Base-by-base conservation (phyloP, 2,329 filamentous ascomycete genomes). In the Nigrospora osmanthi region DNA sequence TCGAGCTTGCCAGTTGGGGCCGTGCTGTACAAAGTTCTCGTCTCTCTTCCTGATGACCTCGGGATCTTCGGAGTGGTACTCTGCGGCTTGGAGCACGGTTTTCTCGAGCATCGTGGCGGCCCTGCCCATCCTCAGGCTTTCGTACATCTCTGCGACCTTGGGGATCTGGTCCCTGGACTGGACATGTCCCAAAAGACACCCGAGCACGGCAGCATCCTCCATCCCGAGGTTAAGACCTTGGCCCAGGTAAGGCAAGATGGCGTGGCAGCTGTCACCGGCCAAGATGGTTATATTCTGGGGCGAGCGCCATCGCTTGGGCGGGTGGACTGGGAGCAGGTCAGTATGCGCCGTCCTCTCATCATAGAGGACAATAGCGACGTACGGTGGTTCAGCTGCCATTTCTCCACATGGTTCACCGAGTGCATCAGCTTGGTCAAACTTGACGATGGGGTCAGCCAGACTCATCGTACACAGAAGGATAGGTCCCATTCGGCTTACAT, bases 221-320 rank as follows among this genome's bases (percentile, higher is more conserved):
- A 47, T 35, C 5, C 16, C 40, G n/a, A 43, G 45, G 14, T 36
- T 40, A 4, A 47, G 41, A n/a, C 45, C 45, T 16, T 47, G 45
- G 6, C 19, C 23, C 9, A 43, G 15, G 11, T 28, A 36, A 3
- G 40, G 45, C 11, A 15, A 35, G 14, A 40, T 39, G 23, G 40
- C 19, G 37, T 47, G 41, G 6, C 33, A 35, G 23, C 30, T 31
- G 28, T 47, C 45, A 3, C 45, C 45, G 5, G 37, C 45, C 7
- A 47, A 32, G 3, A 47, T 6, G 12, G 16, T n/a, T 3, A 14
- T 36, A 11, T 17, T 38, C 11, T 40, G 32, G 14, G n/a, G 32
- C 11, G 43, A 45, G 14, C 14, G 31, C 10, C 14, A 7, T 23
- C 19, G 19, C 19, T 23, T 23, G 4, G 19, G 19, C 4, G 19